A percentile compares a stretch with the other conserved stretches of the same genome.
Conservation (phyloP, 345 rosid species). For the Heritiera littoralis region DNA sequence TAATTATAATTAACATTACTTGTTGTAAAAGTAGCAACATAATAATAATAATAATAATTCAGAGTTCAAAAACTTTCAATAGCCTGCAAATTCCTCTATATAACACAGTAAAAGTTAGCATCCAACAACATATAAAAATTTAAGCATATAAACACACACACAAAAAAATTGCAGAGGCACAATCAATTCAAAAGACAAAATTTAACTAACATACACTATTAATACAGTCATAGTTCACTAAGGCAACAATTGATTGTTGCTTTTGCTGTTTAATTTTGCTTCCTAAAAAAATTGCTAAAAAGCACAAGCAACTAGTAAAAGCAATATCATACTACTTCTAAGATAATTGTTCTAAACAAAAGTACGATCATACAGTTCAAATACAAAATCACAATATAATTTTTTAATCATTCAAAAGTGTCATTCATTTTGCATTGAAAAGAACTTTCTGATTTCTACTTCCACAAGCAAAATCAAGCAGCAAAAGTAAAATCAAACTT, state of each 20-base stretch:
- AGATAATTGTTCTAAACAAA: not conserved
- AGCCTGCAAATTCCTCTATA: not conserved
- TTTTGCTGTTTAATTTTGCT: not conserved
- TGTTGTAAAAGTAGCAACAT: not conserved
- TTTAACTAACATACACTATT: not conserved
- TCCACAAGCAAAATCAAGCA: not conserved
- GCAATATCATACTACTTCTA: not conserved
- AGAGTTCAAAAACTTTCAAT: not conserved
- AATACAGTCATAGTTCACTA: not conserved
- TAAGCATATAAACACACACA: not conserved
- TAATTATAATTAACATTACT: not conserved
- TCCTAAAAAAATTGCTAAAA: not conserved
- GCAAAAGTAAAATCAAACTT: not conserved
- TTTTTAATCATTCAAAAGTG: not conserved
- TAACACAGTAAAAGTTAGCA: not conserved
- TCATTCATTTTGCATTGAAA: conserved; percentile 9
- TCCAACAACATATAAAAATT: not conserved
- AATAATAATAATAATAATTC: not conserved
- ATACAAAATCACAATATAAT: not conserved
- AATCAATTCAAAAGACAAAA: not conserved
- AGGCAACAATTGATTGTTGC: not conserved
- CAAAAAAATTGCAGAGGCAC: not conserved
- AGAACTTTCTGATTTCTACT: not conserved
- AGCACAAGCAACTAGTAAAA: not conserved
- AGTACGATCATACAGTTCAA: not conserved